Conservation (phyloP, 345 rosid species). For the Eucalyptus marginata region DNA sequence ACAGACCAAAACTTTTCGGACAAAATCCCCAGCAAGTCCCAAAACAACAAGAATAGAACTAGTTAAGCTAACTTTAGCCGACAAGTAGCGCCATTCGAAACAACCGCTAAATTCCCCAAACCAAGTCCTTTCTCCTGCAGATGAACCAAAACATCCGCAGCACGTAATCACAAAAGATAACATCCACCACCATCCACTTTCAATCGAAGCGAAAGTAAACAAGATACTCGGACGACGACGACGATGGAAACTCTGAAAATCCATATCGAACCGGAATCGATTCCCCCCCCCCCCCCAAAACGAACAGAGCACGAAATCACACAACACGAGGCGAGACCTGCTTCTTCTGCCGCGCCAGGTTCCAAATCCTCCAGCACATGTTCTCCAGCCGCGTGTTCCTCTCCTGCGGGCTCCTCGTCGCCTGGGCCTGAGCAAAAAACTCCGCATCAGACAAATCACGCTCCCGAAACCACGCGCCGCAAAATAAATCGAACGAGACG, state of each 20-base stretch:
- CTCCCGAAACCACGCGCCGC: not conserved
- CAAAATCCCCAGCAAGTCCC: not conserved
- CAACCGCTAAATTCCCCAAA: not conserved
- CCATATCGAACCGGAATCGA: not conserved
- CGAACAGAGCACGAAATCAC: not conserved
- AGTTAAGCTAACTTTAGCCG: not conserved
- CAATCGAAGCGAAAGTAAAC: not conserved
- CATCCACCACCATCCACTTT: not conserved
- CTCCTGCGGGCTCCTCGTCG: slow-evolving; percentile 97
- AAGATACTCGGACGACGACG: not conserved
- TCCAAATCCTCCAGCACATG: slow-evolving; percentile 99
- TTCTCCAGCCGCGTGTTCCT: slow-evolving; percentile 98
- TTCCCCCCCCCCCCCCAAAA: not conserved
- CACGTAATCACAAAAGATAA: not conserved
- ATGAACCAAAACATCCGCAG: not conserved
- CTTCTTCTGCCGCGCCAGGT: slow-evolving; percentile 97
- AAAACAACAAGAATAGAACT: not conserved
- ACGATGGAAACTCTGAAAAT: not conserved
- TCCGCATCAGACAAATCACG: not conserved
- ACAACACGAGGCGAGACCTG: slow-evolving; percentile 34
- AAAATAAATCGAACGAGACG: not conserved
- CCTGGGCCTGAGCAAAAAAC: slow-evolving; percentile 53
- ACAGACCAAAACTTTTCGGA: not conserved
- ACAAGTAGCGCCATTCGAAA: not conserved
- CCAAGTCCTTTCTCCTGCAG: not conserved